These are phyloP conservation scores for Penicillium sp. DNA, from an alignment of 2,329 filamentous ascomycete species.

Conservation along the genomic window DNA sequence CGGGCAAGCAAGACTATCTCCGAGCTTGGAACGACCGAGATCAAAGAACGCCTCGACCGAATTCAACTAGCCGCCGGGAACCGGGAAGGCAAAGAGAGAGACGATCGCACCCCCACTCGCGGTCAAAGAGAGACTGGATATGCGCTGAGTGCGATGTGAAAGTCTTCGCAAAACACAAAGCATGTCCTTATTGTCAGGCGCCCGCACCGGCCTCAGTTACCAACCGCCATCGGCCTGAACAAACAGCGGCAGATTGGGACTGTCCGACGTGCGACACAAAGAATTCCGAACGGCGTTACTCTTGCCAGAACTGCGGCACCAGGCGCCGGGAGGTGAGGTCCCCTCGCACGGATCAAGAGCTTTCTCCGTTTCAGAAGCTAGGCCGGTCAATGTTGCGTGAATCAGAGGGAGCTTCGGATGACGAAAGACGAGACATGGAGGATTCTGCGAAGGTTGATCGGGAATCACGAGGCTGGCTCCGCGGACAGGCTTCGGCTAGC, in stretches of 20 bases:
- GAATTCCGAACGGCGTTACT: slow-evolving; percentile 16
- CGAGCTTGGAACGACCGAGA: no score
- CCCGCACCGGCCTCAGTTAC: not conserved
- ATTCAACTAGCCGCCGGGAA: not conserved
- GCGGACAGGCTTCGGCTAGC: no score
- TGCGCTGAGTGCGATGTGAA: not conserved
- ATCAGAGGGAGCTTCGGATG: not conserved
- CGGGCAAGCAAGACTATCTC: no score
- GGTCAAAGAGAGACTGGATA: not conserved
- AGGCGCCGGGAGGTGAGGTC: slow-evolving; percentile 19
- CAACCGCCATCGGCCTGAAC: no score
- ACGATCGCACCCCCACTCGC: no score
- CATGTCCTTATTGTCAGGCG: not conserved
- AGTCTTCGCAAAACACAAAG: not conserved
- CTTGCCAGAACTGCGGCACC: slow-evolving; percentile 32
- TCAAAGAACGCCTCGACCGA: not conserved
- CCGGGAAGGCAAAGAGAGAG: not conserved
- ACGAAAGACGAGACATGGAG: slow-evolving; percentile 2
- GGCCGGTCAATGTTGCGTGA: not conserved
- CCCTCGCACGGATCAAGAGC: no score
- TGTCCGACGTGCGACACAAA: slow-evolving; percentile 27
- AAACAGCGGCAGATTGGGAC: slow-evolving; percentile 21
- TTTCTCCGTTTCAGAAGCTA: slow-evolving; percentile 1
- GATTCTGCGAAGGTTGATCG: no score
- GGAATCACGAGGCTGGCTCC: no score